These are phyloP conservation scores for Nigrospora sphaerica DNA, from an alignment of 2,329 filamentous ascomycete genomes.

Conservation along the genomic window DNA sequence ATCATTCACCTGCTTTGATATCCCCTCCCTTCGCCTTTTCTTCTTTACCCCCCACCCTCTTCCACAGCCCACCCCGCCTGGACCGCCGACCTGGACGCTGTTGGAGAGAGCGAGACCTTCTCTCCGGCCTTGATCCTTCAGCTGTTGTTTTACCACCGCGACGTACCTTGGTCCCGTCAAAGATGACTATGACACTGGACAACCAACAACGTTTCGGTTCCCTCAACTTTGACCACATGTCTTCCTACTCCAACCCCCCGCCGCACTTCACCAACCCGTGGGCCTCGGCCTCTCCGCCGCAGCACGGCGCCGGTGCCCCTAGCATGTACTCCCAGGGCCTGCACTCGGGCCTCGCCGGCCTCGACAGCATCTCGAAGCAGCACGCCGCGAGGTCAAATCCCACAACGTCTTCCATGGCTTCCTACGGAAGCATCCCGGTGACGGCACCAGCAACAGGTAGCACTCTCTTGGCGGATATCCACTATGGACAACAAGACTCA, in stretches of 20 bases:
- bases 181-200: constrained; percentile 95
- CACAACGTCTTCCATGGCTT: constrained; percentile 57
- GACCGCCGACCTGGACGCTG: too few species aligned
- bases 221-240: constrained; percentile 75
- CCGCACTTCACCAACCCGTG: constrained; percentile 90
- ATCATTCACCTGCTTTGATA: too few species aligned
- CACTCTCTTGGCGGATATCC: constrained; percentile 50
- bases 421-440: constrained; percentile 65
- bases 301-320: constrained; percentile 40
- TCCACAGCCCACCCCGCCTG: constrained; percentile 5
- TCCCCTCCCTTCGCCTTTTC: too few species aligned
- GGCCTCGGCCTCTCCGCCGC: constrained; percentile 53
- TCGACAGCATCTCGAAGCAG: constrained; percentile 51
- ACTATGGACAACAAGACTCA: constrained; percentile 57
- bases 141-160: too few species aligned
- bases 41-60: constrained; percentile 1
- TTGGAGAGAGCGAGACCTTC: too few species aligned
- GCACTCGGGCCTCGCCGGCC: constrained; percentile 48
- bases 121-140: too few species aligned
- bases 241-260: constrained; percentile 57
- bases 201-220: constrained; percentile 75
- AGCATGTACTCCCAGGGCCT: constrained; percentile 58
- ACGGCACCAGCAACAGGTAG: constrained; percentile 68
- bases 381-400: constrained; percentile 51
- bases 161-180: constrained; percentile 24